Conservation (phyloP, 1,284 basidiomycete genomes). For the Ustilago curta region DNA sequence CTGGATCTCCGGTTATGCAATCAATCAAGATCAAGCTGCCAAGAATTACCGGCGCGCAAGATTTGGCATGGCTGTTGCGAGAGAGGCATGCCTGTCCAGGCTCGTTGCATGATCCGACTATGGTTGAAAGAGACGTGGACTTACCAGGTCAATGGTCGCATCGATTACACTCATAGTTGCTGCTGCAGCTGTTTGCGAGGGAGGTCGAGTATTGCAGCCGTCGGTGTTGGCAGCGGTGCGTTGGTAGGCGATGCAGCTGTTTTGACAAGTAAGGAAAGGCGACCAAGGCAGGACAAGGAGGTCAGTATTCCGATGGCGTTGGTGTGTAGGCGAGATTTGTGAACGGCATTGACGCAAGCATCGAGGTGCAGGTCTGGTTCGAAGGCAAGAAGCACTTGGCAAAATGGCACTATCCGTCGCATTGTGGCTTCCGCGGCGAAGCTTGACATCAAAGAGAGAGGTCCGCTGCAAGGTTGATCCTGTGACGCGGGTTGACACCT, state of each 20-base stretch:
- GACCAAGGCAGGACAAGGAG: background rate
- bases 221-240: background rate
- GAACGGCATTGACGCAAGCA: background rate
- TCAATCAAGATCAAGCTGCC: background rate
- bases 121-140: background rate
- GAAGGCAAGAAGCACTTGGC: too few relatives aligned
- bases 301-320: background rate
- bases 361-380: background rate
- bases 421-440: background rate
- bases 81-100: background rate
- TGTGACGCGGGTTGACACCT: background rate
- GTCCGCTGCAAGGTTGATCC: slow-evolving; percentile 2
- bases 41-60: background rate
- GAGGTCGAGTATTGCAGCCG: background rate
- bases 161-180: slow-evolving; percentile 12
- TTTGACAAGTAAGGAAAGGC: background rate
- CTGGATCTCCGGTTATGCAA: background rate
- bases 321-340: background rate
- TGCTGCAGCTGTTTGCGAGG: background rate
- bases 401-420: background rate
- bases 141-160: slow-evolving; percentile 22
- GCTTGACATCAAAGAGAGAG: background rate
- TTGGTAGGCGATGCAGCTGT: background rate
- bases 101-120: slow-evolving; percentile 15
- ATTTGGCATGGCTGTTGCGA: background rate